phyloP scores from a whole-genome alignment of 2,329 filamentous ascomycete species.

The Cercospora brassicicola region DNA sequence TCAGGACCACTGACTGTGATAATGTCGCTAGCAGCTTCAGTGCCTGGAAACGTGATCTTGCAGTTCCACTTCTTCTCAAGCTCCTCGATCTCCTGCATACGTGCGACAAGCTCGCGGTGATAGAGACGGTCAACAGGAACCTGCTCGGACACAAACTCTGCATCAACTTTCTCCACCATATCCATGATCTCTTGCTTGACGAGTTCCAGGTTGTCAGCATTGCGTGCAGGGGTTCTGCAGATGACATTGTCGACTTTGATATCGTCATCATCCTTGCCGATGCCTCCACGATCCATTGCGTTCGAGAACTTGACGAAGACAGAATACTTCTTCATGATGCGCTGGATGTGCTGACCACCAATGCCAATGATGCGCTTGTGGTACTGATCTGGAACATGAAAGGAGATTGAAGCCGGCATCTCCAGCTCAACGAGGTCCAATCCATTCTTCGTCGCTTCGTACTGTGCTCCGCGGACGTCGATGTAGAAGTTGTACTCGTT shows the following conservation, averaged over 20 bases:
- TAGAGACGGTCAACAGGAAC: conserved; percentile 93
- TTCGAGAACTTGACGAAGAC: conserved; percentile 99
- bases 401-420: conserved; percentile 98
- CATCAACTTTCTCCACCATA: conserved; percentile 97
- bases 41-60: conserved; percentile 98
- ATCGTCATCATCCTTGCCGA: conserved; percentile 94
- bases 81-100: conserved; percentile 85
- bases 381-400: conserved; percentile 98
- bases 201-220: conserved; percentile 92
- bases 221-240: conserved; percentile 92
- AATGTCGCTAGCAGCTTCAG: conserved; percentile 93
- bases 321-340: conserved; percentile 99
- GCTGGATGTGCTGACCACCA: conserved; percentile 95
- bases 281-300: conserved; percentile 92
- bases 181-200: conserved; percentile 99
- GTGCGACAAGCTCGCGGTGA: conserved; percentile 87
- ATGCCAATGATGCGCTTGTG: conserved; percentile 99
- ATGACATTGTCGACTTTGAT: conserved; percentile 99
- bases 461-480: conserved; percentile 87
- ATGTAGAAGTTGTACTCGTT: conserved; percentile 99
- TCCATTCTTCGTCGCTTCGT: conserved; percentile 91
- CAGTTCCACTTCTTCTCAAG: conserved; percentile 99
- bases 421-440: conserved; percentile 93
- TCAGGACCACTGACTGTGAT: conserved; percentile 94
- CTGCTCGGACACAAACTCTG: conserved; percentile 91